A percentile compares a stretch with the other conserved stretches of the same genome.
Evolutionary conservation across 2,329 filamentous ascomycete species (phyloP).

Genomic region (Fusarium succisae): DNA sequence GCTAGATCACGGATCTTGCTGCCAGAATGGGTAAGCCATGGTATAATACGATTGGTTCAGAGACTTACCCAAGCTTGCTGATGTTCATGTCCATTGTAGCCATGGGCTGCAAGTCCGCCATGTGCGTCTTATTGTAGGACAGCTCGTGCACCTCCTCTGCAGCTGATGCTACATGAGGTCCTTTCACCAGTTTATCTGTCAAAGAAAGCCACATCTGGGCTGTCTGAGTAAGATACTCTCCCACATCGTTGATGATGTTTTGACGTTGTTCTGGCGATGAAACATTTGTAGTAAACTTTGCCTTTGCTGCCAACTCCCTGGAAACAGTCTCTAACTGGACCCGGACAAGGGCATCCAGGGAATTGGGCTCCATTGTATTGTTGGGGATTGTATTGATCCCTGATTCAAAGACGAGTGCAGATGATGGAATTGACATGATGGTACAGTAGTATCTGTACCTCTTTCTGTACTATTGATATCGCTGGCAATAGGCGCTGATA

Average conservation of each 20-base stretch:
- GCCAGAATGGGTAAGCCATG: constrained; percentile 22
- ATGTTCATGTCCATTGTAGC: constrained; percentile 47
- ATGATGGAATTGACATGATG: constrained; percentile 43
- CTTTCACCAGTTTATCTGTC: constrained; percentile 47
- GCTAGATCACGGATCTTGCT: constrained; percentile 50
- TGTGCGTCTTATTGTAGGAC: constrained; percentile 33
- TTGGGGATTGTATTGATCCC: constrained; percentile 37
- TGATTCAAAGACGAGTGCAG: constrained; percentile 44
- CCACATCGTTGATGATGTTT: constrained; percentile 48
- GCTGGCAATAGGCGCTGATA: constrained; percentile 24
- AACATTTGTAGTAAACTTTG: constrained; percentile 8
- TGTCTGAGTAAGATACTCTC: constrained; percentile 50
- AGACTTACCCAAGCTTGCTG: constrained; percentile 47
- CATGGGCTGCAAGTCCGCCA: constrained; percentile 45
- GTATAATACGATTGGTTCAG: not conserved
- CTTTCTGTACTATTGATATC: constrained; percentile 21
- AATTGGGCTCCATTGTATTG: constrained; percentile 24
- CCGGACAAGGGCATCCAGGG: constrained; percentile 44
- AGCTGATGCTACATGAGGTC: constrained; percentile 46
- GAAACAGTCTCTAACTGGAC: constrained; percentile 41
- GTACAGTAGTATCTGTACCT: constrained; percentile 14
- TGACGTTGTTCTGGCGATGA: constrained; percentile 30
- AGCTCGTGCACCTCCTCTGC: constrained; percentile 43
- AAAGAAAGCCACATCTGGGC: constrained; percentile 47
- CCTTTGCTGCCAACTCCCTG: constrained; percentile 35